Base-by-base conservation (phyloP, 2,329 filamentous ascomycete species). In the Colletotrichum liaoningense region DNA sequence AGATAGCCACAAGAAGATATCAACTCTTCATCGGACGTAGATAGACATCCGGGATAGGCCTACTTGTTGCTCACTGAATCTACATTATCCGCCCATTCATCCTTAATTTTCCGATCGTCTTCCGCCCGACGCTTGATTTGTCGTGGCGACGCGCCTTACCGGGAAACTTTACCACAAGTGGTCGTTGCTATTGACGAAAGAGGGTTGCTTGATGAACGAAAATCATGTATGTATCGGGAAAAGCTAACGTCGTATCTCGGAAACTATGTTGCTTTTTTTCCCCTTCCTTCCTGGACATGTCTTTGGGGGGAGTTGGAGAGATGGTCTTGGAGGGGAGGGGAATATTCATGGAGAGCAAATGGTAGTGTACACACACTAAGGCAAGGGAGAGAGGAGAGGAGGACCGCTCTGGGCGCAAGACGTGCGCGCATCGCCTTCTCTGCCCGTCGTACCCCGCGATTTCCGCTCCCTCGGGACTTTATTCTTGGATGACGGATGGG, bases 1-100 rank as follows among this genome's bases (percentile, higher is more conserved):
- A 68, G 52, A 38, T 63, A 30, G n/a, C 38, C 38, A 69, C 59
- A 33, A 64, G 54, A 26, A 55, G 65, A 56, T 69, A 14, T 60
- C 14, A 66, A 55, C 56, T 67, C 66, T 33, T 24, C 26, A 52
- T 59, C 59, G 66, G 66, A 69, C 59, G 66, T 69, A 72, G 66
- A 33, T 69, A 69, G 66, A 69, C 59, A 72, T 72, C 59, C 59
- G 42, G 59, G 66, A 64, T 55, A 73, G 66, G 70, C 70, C 64
- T 66, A 69, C 59, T 69, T 73, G 42, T 69, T 73, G 46, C 66
- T 73, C 66, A 33, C 46, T 69, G 54, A 73, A 73, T 73, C 66
- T 60, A 73, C 70, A 22, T 65, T 65, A 69, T 73, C 70, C 66
- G 70, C 64, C 60, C 59, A 56, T 22, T 22, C 0, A 19, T 22